Conservation (phyloP, 73 alveolate genomes). For the Blepharisma stoltei region DNA sequence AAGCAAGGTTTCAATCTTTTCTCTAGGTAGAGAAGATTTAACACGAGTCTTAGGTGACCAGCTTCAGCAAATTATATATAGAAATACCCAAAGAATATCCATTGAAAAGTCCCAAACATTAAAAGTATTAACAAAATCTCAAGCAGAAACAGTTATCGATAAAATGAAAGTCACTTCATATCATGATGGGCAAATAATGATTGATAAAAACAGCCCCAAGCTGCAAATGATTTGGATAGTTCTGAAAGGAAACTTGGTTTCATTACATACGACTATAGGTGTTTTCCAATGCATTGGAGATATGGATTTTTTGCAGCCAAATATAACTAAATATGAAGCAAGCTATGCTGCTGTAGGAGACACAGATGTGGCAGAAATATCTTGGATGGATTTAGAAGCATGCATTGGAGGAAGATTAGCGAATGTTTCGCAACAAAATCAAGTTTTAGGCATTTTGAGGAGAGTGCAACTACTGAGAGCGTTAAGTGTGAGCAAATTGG, state of each 20-base stretch:
- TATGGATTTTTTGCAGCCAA: background rate
- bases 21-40: constrained; percentile 52
- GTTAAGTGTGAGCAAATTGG: constrained; percentile 42
- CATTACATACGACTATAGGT: background rate
- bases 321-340: constrained; percentile 1
- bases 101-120: constrained; percentile 47
- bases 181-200: constrained; percentile 38
- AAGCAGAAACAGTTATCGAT: constrained; percentile 46
- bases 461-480: constrained; percentile 45
- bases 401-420: constrained; percentile 24
- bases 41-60: constrained; percentile 47
- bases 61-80: constrained; percentile 42
- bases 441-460: constrained; percentile 34
- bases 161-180: constrained; percentile 41
- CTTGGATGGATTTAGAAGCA: constrained; percentile 7
- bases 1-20: constrained; percentile 44
- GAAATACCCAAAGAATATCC: constrained; percentile 53
- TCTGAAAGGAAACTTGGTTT: constrained; percentile 13
- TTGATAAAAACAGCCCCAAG: constrained; percentile 34
- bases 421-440: constrained; percentile 21
- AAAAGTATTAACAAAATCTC: constrained; percentile 36
- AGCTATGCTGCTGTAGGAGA: constrained; percentile 23
- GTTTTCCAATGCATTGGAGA: background rate
- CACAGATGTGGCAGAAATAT: constrained; percentile 18
- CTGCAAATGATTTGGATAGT: background rate